Conservation (phyloP, 106 monocot genomes). For the Allium cepa region DNA sequence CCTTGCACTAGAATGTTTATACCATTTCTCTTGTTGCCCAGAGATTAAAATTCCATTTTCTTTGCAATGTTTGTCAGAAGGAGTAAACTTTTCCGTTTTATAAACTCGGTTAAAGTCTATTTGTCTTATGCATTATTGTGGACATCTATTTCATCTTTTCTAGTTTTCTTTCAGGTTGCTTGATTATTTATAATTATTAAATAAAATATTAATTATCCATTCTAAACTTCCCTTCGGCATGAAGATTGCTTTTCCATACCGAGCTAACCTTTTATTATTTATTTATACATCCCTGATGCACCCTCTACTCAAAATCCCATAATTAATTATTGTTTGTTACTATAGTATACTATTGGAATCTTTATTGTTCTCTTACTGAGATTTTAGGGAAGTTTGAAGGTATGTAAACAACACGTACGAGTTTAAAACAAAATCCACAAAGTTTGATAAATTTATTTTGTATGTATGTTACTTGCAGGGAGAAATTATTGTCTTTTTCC, state of each 20-base stretch:
- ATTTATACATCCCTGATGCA: conserved; percentile 3
- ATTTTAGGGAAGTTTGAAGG: conserved; percentile 98
- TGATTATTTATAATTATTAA: neutral
- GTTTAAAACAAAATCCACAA: neutral
- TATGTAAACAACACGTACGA: conserved; percentile 8
- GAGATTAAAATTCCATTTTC: neutral
- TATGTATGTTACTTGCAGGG: conserved; percentile 38
- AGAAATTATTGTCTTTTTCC: conserved; percentile 96
- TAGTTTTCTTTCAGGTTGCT: conserved; percentile 77
- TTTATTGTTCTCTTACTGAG: conserved; percentile 87
- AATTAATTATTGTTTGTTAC: neutral
- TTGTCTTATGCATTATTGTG: conserved; percentile 91
- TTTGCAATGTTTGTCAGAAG: conserved; percentile 83
- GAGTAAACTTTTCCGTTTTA: conserved; percentile 90
- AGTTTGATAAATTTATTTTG: neutral
- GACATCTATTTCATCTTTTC: conserved; percentile 84
- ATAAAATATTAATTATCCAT: neutral
- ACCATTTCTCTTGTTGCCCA: neutral
- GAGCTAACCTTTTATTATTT: neutral
- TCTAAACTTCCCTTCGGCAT: neutral
- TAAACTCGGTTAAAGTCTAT: conserved; percentile 93
- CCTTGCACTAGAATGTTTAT: neutral
- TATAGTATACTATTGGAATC: conserved; percentile 82
- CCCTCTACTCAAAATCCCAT: neutral
- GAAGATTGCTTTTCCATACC: neutral